phyloP scores from a whole-genome alignment of 2,329 filamentous ascomycete genomes.

The Phyllosticta citribraziliensis region DNA sequence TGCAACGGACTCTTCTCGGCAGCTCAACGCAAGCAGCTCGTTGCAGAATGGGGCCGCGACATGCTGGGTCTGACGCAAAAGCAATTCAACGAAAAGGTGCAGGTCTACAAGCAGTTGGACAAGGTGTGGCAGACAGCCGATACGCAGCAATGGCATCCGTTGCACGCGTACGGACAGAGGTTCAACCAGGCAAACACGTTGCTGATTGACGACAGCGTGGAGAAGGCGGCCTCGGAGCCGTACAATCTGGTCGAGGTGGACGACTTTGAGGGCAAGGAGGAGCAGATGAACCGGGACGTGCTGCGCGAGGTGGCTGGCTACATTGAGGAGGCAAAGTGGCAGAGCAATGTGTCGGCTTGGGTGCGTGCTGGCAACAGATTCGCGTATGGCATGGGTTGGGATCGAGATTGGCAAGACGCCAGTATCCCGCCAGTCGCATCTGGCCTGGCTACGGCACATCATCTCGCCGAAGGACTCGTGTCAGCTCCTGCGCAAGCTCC shows the following conservation, averaged over 20 bases:
- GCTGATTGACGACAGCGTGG: conserved; percentile 71
- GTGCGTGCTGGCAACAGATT: neutral
- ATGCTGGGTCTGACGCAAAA: conserved; percentile 53
- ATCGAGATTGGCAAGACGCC: neutral
- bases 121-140: conserved; percentile 53
- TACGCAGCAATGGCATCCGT: conserved; percentile 35
- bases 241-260: conserved; percentile 73
- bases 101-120: conserved; percentile 81
- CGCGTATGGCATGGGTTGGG: neutral
- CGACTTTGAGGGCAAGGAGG: conserved; percentile 53
- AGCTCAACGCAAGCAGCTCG: conserved; percentile 44
- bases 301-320: conserved; percentile 43
- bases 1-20: conserved; percentile 52
- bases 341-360: conserved; percentile 52
- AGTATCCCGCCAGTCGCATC: neutral
- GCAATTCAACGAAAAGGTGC: conserved; percentile 63
- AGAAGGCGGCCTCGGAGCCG: conserved; percentile 77
- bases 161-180: conserved; percentile 21
- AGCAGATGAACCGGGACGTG: conserved; percentile 33
- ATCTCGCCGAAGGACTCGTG: neutral
- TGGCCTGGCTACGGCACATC: neutral
- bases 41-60: conserved; percentile 71
- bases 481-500: neutral
- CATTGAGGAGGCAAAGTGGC: conserved; percentile 40
- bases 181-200: conserved; percentile 86